Percentiles rank a stretch among this genome's conserved stretches.
Conservation (phyloP, 192 early-diverging fungal genomes). For the Podila epigama region DNA sequence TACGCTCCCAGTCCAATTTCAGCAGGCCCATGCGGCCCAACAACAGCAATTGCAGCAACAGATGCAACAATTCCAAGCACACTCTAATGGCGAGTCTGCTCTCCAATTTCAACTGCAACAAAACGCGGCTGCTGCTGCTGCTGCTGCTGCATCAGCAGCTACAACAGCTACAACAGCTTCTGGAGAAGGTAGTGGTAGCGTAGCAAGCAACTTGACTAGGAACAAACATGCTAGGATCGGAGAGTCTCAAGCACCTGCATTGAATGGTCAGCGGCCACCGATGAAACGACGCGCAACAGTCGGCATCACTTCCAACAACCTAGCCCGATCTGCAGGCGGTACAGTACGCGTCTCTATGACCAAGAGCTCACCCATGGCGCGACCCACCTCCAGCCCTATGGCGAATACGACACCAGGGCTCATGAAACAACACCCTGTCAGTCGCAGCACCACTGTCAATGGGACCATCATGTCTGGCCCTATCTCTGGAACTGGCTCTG, state of each 20-base stretch:
- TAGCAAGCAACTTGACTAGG: conserved; percentile 4
- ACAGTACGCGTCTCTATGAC: conserved; percentile 7
- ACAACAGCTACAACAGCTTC: too few relatives aligned
- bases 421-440: conserved; percentile 14
- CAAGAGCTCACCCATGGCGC: conserved; percentile 22
- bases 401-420: not conserved
- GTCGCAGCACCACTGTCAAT: conserved; percentile 1
- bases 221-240: conserved; percentile 14
- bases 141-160: not conserved
- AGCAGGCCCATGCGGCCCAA: conserved; percentile 25
- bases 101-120: conserved; percentile 15
- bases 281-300: conserved; percentile 35
- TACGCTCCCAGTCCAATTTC: conserved; percentile 29
- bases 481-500: too few relatives aligned
- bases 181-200: not conserved
- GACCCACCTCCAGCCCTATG: conserved; percentile 3
- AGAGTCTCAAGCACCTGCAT: conserved; percentile 5
- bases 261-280: conserved; percentile 21
- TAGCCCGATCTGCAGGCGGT: not conserved
- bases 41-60: conserved; percentile 29
- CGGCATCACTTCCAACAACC: conserved; percentile 1
- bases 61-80: conserved; percentile 14
- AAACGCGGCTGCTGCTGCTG: not conserved
- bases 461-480: too few relatives aligned
- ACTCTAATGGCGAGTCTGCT: not conserved